Evolutionary conservation across 345 rosid genomes (phyloP).

Genomic region (Corchorus capsularis): DNA sequence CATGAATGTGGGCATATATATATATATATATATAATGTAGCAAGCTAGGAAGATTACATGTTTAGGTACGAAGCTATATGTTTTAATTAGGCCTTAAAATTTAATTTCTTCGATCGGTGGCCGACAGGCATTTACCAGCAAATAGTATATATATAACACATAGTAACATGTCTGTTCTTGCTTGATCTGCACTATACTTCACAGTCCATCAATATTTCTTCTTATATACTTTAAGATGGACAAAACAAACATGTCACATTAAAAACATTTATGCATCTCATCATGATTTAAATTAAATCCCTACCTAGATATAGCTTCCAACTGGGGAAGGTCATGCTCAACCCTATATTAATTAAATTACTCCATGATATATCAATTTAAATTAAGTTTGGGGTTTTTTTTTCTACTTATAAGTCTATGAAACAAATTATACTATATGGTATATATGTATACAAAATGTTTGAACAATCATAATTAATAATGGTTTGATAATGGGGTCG

Average conservation of each 20-base stretch:
- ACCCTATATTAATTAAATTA: neutral
- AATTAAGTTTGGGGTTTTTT: neutral
- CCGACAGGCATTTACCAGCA: neutral
- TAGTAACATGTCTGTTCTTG: conserved; percentile 29
- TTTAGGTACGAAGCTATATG: neutral
- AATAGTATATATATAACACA: neutral
- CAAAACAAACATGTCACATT: neutral
- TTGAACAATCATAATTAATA: neutral
- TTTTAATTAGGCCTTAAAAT: neutral
- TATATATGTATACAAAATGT: neutral
- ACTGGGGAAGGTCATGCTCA: neutral
- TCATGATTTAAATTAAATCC: neutral
- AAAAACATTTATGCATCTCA: neutral
- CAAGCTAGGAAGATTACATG: neutral
- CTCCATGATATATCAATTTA: conserved; percentile 9
- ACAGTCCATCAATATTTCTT: neutral
- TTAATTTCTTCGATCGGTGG: neutral
- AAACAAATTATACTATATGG: too few species aligned
- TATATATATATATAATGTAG: too few species aligned
- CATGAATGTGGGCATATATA: neutral
- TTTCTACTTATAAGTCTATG: too few species aligned
- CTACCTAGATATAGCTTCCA: neutral
- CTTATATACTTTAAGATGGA: neutral
- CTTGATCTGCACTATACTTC: conserved; percentile 24
- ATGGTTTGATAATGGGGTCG: neutral